phyloP scores from a whole-genome alignment of 2,329 filamentous ascomycete species.

The Anthostomella pinea region DNA sequence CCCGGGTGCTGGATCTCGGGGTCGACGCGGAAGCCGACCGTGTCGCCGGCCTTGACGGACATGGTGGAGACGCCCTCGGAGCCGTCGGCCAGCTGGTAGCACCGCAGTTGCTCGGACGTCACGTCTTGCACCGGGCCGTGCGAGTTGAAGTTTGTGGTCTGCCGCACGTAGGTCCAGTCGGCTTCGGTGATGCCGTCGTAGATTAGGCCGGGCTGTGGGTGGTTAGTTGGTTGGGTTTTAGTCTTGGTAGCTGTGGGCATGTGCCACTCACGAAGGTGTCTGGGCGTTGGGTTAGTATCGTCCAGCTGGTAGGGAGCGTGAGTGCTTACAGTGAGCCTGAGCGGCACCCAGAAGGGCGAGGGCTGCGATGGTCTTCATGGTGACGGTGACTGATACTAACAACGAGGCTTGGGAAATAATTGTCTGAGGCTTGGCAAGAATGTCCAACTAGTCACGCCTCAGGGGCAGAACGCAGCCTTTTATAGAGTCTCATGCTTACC shows the following conservation, averaged over 20 bases:
- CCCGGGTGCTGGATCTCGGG: conserved; percentile 29
- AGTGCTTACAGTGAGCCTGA: conserved; percentile 27
- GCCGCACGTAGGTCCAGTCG: conserved; percentile 35
- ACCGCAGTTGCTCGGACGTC: conserved; percentile 32
- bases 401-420: no score
- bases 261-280: conserved; percentile 24
- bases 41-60: conserved; percentile 34
- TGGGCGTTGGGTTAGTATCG: conserved; percentile 14
- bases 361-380: conserved; percentile 22
- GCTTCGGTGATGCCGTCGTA: conserved; percentile 23
- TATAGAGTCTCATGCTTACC: neutral
- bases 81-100: conserved; percentile 31
- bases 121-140: conserved; percentile 35
- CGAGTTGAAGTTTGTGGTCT: conserved; percentile 37
- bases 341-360: conserved; percentile 19
- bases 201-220: conserved; percentile 21
- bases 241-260: neutral
- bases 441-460: no score
- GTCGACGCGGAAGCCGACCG: conserved; percentile 35
- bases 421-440: no score
- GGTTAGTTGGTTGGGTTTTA: conserved; percentile 1
- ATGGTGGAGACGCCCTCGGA: conserved; percentile 31
- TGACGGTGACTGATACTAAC: no score
- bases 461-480: no score
- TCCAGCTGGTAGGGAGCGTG: neutral